Conservation (phyloP, 2,329 filamentous ascomycete species). For the Penicillium sp. region DNA sequence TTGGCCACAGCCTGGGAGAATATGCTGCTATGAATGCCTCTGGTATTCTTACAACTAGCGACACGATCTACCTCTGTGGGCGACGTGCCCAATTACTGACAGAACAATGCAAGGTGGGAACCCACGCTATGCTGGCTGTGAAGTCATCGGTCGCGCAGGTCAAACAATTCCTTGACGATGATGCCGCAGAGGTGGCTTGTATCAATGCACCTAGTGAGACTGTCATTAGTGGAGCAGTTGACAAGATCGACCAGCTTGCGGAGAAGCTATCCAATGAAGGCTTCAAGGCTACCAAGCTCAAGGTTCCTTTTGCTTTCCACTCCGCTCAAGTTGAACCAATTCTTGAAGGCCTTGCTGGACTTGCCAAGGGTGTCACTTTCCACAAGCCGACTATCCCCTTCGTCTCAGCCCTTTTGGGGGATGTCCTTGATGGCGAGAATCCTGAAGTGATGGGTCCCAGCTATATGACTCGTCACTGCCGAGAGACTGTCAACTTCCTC, state of each 20-base stretch:
- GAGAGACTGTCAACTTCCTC: constrained; percentile 51
- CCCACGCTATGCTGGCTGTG: constrained; percentile 50
- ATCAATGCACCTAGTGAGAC: constrained; percentile 49
- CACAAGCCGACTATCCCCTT: constrained; percentile 45
- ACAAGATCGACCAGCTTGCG: constrained; percentile 40
- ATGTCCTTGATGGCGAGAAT: constrained; percentile 42
- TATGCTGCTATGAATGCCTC: constrained; percentile 46
- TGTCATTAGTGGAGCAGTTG: constrained; percentile 44
- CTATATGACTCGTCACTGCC: constrained; percentile 47
- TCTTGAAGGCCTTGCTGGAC: constrained; percentile 43
- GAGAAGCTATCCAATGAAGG: constrained; percentile 39
- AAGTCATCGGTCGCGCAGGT: constrained; percentile 40
- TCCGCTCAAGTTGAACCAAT: constrained; percentile 52
- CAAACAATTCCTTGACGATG: constrained; percentile 34
- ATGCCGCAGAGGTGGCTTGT: constrained; percentile 40
- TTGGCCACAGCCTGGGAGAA: constrained; percentile 48
- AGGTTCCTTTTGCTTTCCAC: constrained; percentile 51
- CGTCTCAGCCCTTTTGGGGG: constrained; percentile 50
- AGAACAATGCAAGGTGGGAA: constrained; percentile 43
- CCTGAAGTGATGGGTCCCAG: constrained; percentile 37
- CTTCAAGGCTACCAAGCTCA: constrained; percentile 46
- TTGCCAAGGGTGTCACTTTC: constrained; percentile 43
- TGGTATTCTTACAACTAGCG: constrained; percentile 40
- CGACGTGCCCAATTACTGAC: constrained; percentile 45
- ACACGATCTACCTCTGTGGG: constrained; percentile 45